Base-by-base conservation (phyloP, 2,329 filamentous ascomycete genomes). In the Apiospora hydei region DNA sequence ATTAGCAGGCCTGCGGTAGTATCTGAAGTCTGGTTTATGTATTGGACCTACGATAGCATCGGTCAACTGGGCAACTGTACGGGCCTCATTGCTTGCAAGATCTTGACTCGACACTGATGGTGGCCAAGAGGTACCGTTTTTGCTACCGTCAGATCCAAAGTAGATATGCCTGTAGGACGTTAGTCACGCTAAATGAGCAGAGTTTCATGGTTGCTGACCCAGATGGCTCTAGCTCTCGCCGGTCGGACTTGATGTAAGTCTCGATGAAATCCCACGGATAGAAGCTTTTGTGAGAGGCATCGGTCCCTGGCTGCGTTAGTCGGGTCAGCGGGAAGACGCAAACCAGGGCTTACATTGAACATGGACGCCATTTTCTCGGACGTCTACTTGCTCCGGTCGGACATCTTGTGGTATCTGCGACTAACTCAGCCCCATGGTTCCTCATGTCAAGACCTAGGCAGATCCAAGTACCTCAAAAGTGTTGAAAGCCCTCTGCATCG, bases 401-500 rank as follows among this genome's bases (percentile, higher is more conserved):
- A 89, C 82, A 71, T 87, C 79, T 21, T 77, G 64, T 0, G 86
- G 83, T 70, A 90, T 84, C 88, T 90, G 73, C 11, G 34, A 57
- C 47, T 8, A 14, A n/a, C 66, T 51, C 13, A 24, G n/a, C 18
- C 26, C n/a, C n/a, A 69, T 38, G 24, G 18, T 38, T 47, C n/a
- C 26, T 34, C 10, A 7, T 5, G 18, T 8, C 5, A 7, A 24
- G 21, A 10, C 4, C 2, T 10, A 24, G 74, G 73, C 69, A 68
- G 74, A 51, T 44, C 47, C 64, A 26, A 2, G 10, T 8, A 71
- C 90, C 71, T 87, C 85, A 76, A 94, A 94, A 0, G 90, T 93
- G 77, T 94, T 88, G 71, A 93, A 85, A 69, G 88, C 87, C 38
- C 92, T 85, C 81, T 95, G 93, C 80, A 87, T 89, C 5, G 93